A percentile compares a stretch with the other conserved stretches of the same genome.
Conservation (phyloP, 768 basidiomycete species). For the Coprinellus micaceus region DNA sequence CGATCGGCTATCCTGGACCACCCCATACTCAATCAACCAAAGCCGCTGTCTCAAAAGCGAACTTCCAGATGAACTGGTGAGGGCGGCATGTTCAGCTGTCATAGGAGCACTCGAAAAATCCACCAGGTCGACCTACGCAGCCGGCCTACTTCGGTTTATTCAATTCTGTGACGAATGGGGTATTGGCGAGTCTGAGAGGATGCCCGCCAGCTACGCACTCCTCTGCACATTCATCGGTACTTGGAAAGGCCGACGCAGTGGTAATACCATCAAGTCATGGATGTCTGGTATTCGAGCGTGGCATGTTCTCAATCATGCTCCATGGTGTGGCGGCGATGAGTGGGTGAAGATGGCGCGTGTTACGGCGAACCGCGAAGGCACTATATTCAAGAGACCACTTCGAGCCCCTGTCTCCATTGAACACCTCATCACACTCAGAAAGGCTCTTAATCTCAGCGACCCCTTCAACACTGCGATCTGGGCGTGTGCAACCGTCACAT, state of each 20-base stretch:
- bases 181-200: slow-evolving; percentile 15
- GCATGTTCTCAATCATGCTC: slow-evolving; percentile 32
- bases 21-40: neutral
- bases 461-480: slow-evolving; percentile 32
- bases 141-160: slow-evolving; percentile 18
- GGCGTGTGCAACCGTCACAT: slow-evolving; percentile 30
- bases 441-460: slow-evolving; percentile 19
- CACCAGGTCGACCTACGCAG: slow-evolving; percentile 12
- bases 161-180: slow-evolving; percentile 18
- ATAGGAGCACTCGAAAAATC: slow-evolving; percentile 6
- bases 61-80: slow-evolving; percentile 5
- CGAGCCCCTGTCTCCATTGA: slow-evolving; percentile 32
- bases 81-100: slow-evolving; percentile 5
- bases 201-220: slow-evolving; percentile 18
- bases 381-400: slow-evolving; percentile 14
- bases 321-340: slow-evolving; percentile 31
- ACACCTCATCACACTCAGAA: slow-evolving; percentile 24
- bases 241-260: neutral
- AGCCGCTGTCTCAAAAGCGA: neutral
- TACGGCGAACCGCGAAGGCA: slow-evolving; percentile 19
- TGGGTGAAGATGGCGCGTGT: slow-evolving; percentile 17
- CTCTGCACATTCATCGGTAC: slow-evolving; percentile 12
- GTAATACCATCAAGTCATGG: slow-evolving; percentile 30
- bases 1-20: slow-evolving; percentile 9
- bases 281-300: slow-evolving; percentile 32